Base-by-base conservation (phyloP, 2,329 filamentous ascomycete species). In the Colletotrichum eremochloae region DNA sequence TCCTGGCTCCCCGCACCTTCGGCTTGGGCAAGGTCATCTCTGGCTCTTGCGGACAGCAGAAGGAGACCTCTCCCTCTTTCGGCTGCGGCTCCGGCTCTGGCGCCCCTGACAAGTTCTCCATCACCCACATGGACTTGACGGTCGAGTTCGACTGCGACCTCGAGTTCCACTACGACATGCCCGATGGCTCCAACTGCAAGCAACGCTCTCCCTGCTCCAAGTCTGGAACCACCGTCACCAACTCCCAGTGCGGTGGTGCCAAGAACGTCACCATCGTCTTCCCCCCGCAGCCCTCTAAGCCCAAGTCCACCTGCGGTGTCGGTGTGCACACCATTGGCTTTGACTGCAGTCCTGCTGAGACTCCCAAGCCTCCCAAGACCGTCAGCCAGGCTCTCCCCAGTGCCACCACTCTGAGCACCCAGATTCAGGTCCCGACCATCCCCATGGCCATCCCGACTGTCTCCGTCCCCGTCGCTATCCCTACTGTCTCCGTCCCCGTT, bases 221-320 rank as follows among this genome's bases (percentile, higher is more conserved):
- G 67, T 84, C 87, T 20, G 94, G 94, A 78, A 91, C 90, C 71
- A 89, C 88, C 58, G 87, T 98, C 77, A 84, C 90, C 83, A 98
- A 98, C 89, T 90, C 86, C 73, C 94, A 98, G 87, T 98, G 96
- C 81, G 96, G 95, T 89, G 95, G 95, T 82, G 95, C 96, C 75
- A 94, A 88, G 80, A 91, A 90, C 70, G 94, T 98, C 74, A 91
- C 89, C 67, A 91, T 98, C 80, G 83, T 91, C 80, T 90, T 87
- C 82, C 72, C 72, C 36, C 87, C 89, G 75, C 89, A 92, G 79
- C 84, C 89, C 74, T 81, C 87, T 74, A 86, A 87, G 78, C 80
- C 85, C 72, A 86, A 90, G 80, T 82, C 86, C 61, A 84, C 82
- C 77, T 96, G 94, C 86, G 87, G 88, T 77, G 87, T 97, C 77